These are phyloP conservation scores for Yarrowia bubula DNA, from an alignment of 805 yeast genomes.

Conservation along the genomic window DNA sequence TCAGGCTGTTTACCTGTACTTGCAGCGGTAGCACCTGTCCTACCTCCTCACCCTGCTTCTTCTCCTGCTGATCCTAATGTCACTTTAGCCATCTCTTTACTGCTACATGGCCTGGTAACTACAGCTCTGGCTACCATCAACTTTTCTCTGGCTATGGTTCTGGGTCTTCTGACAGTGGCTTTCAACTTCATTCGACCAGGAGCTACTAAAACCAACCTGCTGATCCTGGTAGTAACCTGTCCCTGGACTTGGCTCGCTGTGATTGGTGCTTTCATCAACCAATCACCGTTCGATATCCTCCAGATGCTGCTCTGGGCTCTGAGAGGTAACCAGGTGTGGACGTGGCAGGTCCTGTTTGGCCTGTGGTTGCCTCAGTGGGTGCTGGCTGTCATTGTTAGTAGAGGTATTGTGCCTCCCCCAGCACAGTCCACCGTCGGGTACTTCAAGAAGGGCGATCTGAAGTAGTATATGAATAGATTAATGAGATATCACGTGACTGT, in stretches of 20 bases:
- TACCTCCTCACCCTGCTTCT: background rate
- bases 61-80: slow-evolving; percentile 22
- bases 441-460: slow-evolving; percentile 19
- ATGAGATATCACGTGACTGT: too few relatives aligned
- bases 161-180: slow-evolving; percentile 75
- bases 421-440: slow-evolving; percentile 9
- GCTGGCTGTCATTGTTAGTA: slow-evolving; percentile 31
- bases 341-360: slow-evolving; percentile 69
- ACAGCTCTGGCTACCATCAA: slow-evolving; percentile 76
- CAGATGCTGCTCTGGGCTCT: slow-evolving; percentile 60
- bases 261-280: slow-evolving; percentile 32
- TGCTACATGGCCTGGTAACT: slow-evolving; percentile 64
- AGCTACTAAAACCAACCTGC: slow-evolving; percentile 29
- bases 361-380: slow-evolving; percentile 89
- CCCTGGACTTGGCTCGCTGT: slow-evolving; percentile 49
- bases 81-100: slow-evolving; percentile 49
- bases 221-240: slow-evolving; percentile 45
- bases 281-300: slow-evolving; percentile 41
- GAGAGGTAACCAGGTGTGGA: slow-evolving; percentile 73
- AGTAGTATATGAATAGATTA: too few relatives aligned
- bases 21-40: slow-evolving; percentile 29
- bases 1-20: slow-evolving; percentile 7
- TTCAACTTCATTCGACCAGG: slow-evolving; percentile 57
- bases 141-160: slow-evolving; percentile 71
- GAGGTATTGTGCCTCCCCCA: background rate